These are phyloP conservation scores for Selaginella tamariscina DNA, from an alignment of 75 land plant species.

Conservation along the genomic window DNA sequence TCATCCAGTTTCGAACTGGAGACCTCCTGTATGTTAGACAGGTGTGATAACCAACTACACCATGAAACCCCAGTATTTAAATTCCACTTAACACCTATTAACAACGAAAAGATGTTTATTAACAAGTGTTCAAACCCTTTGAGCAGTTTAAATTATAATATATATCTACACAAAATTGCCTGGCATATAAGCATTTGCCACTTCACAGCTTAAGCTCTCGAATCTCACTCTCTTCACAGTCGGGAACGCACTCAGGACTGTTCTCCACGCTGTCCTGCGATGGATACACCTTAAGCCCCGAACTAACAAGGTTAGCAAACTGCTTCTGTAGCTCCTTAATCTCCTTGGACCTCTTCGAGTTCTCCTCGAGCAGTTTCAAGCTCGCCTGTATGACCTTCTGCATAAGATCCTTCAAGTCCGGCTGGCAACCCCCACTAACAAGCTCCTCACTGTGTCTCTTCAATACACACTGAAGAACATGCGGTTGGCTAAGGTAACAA, in stretches of 20 bases:
- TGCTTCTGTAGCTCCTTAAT: conserved; percentile 4
- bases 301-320: background rate
- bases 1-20: too few relatives aligned
- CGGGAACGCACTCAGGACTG: conserved; percentile 8
- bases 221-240: background rate
- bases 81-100: too few relatives aligned
- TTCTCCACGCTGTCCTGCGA: background rate
- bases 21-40: too few relatives aligned
- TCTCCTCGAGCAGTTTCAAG: conserved; percentile 9
- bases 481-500: conserved; percentile 3
- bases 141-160: too few relatives aligned
- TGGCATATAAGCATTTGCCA: too few relatives aligned
- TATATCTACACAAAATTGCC: too few relatives aligned
- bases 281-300: background rate
- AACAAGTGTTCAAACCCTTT: too few relatives aligned
- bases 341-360: conserved; percentile 9
- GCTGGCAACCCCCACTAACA: background rate
- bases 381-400: conserved; percentile 8
- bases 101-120: too few relatives aligned
- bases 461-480: conserved; percentile 1
- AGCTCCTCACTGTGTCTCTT: conserved; percentile 8
- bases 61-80: too few relatives aligned
- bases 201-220: too few relatives aligned
- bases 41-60: too few relatives aligned
- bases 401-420: background rate